phyloP scores from a whole-genome alignment of 2,329 filamentous ascomycete species.

The Paraphaeosphaeria sporulosa region DNA sequence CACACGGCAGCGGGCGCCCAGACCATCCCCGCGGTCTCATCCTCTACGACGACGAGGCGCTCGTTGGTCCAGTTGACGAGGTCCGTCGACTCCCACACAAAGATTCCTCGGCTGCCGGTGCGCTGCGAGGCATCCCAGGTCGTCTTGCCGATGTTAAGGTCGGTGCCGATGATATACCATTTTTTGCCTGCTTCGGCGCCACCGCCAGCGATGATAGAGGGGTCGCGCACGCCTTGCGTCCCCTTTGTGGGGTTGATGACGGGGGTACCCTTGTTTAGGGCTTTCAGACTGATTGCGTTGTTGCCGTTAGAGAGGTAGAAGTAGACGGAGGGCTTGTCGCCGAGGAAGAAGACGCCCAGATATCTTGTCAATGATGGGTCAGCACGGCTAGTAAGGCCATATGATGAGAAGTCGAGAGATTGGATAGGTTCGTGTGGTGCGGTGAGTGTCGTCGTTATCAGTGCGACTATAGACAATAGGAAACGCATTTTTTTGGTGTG shows the following conservation, averaged over 20 bases:
- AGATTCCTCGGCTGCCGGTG: constrained; percentile 61
- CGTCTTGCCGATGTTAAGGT: constrained; percentile 62
- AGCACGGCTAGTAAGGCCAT: constrained; percentile 29
- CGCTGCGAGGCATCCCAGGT: constrained; percentile 62
- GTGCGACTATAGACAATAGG: constrained; percentile 19
- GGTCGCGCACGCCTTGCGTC: constrained; percentile 62
- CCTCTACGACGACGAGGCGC: constrained; percentile 60
- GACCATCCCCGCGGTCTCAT: constrained; percentile 64
- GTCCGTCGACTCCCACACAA: constrained; percentile 64
- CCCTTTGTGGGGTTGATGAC: constrained; percentile 60
- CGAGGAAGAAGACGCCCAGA: constrained; percentile 63
- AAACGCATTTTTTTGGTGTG: constrained; percentile 23
- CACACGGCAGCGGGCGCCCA: constrained; percentile 66
- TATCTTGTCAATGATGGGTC: constrained; percentile 58
- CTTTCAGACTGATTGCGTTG: constrained; percentile 57
- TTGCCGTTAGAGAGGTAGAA: constrained; percentile 64
- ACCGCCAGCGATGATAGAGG: constrained; percentile 58
- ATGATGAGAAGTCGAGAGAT: constrained; percentile 30
- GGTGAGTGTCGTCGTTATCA: constrained; percentile 23
- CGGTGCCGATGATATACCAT: constrained; percentile 65
- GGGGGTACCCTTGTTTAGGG: constrained; percentile 59
- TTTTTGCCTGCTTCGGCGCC: constrained; percentile 58
- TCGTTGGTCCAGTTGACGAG: constrained; percentile 60
- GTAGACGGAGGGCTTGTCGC: constrained; percentile 62
- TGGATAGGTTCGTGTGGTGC: constrained; percentile 21